A percentile compares a stretch with the other conserved stretches of the same genome.
Conservation (phyloP, 371 early-diverging fungal genomes). For the Mucor racemosus region DNA sequence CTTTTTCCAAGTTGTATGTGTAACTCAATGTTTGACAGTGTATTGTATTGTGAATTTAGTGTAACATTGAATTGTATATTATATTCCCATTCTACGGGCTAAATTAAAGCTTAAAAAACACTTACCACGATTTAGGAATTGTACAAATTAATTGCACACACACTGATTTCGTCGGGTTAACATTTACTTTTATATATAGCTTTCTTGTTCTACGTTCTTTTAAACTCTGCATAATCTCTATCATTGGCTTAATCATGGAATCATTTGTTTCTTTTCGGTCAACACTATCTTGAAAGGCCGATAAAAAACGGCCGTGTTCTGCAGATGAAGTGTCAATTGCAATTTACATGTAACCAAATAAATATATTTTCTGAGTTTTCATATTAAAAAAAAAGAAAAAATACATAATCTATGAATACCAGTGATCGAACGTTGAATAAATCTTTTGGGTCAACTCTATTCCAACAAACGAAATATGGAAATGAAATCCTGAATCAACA, state of each 20-base stretch:
- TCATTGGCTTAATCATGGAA: neutral
- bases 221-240: neutral
- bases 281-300: neutral
- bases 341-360: neutral
- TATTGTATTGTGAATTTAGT: slow-evolving; percentile 3
- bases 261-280: neutral
- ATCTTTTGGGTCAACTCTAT: neutral
- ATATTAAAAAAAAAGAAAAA: neutral
- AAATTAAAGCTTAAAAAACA: slow-evolving; percentile 14
- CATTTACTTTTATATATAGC: neutral
- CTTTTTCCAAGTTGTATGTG: neutral
- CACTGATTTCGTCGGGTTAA: neutral
- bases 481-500: neutral
- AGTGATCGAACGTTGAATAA: neutral
- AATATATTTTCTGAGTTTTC: neutral
- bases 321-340: neutral
- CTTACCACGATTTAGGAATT: slow-evolving; percentile 28
- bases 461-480: neutral
- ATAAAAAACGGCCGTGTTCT: neutral
- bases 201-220: too few relatives aligned
- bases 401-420: neutral
- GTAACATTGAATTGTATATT: neutral
- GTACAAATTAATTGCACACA: slow-evolving; percentile 24
- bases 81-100: slow-evolving; percentile 29
- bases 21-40: slow-evolving; percentile 29